These are phyloP conservation scores for Gypsophila paniculata DNA, from an alignment of 179 eudicot species.

Conservation along the genomic window DNA sequence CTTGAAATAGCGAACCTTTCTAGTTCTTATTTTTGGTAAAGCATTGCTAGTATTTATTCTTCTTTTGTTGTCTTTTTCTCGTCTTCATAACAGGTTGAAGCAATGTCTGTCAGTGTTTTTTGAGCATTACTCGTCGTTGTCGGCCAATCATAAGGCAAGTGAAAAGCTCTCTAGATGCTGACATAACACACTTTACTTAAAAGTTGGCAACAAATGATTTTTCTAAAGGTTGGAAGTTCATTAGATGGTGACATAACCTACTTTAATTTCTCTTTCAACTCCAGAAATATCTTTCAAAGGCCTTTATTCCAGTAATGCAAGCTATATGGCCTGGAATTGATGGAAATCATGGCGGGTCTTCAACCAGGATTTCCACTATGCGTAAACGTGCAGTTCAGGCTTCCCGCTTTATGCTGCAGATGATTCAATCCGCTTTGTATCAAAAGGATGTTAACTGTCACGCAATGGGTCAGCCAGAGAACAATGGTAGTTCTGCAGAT, in stretches of 20 bases:
- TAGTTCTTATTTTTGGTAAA: slow-evolving; percentile 5
- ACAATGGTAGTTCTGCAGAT: slow-evolving; percentile 33
- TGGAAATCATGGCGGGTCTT: slow-evolving; percentile 60
- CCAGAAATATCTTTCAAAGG: slow-evolving; percentile 75
- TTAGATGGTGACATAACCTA: slow-evolving; percentile 1
- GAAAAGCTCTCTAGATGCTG: not conserved
- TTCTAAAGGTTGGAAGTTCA: too few species aligned
- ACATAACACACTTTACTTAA: slow-evolving; percentile 17
- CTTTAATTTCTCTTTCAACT: slow-evolving; percentile 12
- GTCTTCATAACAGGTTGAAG: slow-evolving; percentile 50
- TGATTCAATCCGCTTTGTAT: slow-evolving; percentile 76
- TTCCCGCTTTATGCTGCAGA: slow-evolving; percentile 88
- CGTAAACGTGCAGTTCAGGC: slow-evolving; percentile 90
- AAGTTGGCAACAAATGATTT: too few species aligned
- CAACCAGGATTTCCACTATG: slow-evolving; percentile 55
- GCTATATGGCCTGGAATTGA: slow-evolving; percentile 87
- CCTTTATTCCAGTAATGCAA: slow-evolving; percentile 72
- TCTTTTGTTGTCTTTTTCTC: not conserved
- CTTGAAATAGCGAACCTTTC: slow-evolving; percentile 9
- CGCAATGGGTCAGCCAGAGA: slow-evolving; percentile 27
- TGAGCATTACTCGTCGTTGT: slow-evolving; percentile 90
- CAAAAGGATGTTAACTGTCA: slow-evolving; percentile 40
- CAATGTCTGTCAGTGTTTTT: slow-evolving; percentile 93
- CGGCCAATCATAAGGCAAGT: slow-evolving; percentile 75
- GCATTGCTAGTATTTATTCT: not conserved